phyloP scores from a whole-genome alignment of 2,329 filamentous ascomycete species.

The Beauveria scarabaeidicola region DNA sequence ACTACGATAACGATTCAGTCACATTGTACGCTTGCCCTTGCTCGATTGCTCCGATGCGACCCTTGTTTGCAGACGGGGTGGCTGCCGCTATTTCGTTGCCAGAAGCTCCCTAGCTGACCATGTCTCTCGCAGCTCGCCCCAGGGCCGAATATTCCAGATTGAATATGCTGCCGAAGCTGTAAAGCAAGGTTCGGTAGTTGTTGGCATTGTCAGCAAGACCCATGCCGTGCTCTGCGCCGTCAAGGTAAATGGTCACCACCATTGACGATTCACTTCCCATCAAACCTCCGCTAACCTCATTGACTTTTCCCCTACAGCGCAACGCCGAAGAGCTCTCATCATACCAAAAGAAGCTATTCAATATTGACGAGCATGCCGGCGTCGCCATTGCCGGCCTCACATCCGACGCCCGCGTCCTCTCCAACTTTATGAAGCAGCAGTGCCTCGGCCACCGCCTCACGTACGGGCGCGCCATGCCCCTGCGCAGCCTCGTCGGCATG shows the following conservation, averaged over 20 bases:
- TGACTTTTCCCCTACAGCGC: conserved; percentile 47
- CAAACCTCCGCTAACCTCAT: neutral
- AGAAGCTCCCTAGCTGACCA: conserved; percentile 17
- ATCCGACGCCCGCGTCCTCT: conserved; percentile 95
- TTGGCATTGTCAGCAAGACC: conserved; percentile 95
- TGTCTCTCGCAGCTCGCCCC: conserved; percentile 66
- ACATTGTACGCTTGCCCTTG: conserved; percentile 67
- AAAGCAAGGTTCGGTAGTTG: conserved; percentile 97
- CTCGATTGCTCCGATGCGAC: conserved; percentile 11
- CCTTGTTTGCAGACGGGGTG: neutral
- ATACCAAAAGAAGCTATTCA: conserved; percentile 99
- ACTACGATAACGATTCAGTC: conserved; percentile 99
- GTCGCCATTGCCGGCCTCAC: conserved; percentile 94
- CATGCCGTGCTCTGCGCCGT: conserved; percentile 92
- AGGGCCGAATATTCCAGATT: conserved; percentile 99
- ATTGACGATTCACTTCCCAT: neutral
- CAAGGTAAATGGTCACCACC: conserved; percentile 57
- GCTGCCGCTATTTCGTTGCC: conserved; percentile 14
- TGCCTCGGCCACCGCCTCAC: conserved; percentile 91
- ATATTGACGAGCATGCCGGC: conserved; percentile 90
- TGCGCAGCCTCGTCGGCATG: conserved; percentile 80
- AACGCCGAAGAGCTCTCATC: conserved; percentile 99
- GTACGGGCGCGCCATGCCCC: conserved; percentile 86
- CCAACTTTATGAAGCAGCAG: conserved; percentile 99
- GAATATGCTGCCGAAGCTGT: conserved; percentile 98